Conservation (phyloP, 345 rosid genomes). For the Fremontodendron californicum region DNA sequence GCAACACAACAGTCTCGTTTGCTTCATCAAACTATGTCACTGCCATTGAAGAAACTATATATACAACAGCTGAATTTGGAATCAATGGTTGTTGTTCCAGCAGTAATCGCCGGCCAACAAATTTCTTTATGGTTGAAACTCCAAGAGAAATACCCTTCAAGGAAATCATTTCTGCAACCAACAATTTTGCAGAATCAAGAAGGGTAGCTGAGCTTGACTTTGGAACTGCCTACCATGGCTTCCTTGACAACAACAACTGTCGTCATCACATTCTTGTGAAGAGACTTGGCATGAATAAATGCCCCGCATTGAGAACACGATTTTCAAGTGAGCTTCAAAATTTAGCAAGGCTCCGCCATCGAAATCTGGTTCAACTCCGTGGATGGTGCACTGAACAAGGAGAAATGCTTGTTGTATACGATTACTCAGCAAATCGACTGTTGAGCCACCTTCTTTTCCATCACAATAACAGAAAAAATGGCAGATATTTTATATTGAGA, state of each 20-base stretch:
- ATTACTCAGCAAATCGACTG: slow-evolving; percentile 61
- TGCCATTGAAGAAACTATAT: slow-evolving; percentile 65
- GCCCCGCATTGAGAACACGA: slow-evolving; percentile 73
- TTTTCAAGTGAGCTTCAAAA: slow-evolving; percentile 78
- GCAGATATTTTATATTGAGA: slow-evolving; percentile 36
- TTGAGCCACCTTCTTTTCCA: slow-evolving; percentile 79
- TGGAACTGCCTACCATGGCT: slow-evolving; percentile 87
- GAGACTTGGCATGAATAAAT: slow-evolving; percentile 91
- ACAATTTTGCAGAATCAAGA: slow-evolving; percentile 59
- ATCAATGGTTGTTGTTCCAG: slow-evolving; percentile 21
- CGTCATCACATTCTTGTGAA: slow-evolving; percentile 64
- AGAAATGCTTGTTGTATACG: slow-evolving; percentile 92
- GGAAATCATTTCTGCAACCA: slow-evolving; percentile 70
- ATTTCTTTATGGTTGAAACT: slow-evolving; percentile 62
- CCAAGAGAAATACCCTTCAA: slow-evolving; percentile 85
- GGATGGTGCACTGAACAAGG: slow-evolving; percentile 99
- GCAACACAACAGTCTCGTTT: slow-evolving; percentile 31
- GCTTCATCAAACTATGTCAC: slow-evolving; percentile 49
- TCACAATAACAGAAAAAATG: slow-evolving; percentile 31
- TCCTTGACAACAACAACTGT: slow-evolving; percentile 56
- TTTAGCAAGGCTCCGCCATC: slow-evolving; percentile 78
- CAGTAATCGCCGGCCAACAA: slow-evolving; percentile 27
- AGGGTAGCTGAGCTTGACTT: slow-evolving; percentile 97
- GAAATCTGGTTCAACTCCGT: slow-evolving; percentile 80
- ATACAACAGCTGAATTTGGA: slow-evolving; percentile 60